These are phyloP conservation scores for Microascus cirrosus DNA, from an alignment of 2,329 filamentous ascomycete genomes.

Conservation along the genomic window DNA sequence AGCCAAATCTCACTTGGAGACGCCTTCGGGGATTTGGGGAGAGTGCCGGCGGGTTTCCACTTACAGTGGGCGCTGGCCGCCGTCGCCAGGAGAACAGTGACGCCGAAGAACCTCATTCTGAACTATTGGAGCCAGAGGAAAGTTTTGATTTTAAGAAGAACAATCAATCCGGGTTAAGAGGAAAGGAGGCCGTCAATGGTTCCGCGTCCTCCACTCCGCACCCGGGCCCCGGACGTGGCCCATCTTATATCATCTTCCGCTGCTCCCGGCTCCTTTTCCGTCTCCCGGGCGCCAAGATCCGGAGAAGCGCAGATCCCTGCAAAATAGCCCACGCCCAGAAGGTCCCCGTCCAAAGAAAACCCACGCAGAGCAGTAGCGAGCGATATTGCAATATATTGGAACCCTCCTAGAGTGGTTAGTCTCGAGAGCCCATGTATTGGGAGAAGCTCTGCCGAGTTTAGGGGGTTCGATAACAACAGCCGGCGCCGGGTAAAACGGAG, in stretches of 20 bases:
- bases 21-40: not conserved
- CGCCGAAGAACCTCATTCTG: slow-evolving; percentile 1
- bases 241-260: not conserved
- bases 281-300: not conserved
- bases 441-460: not conserved
- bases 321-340: not conserved
- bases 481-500: not conserved
- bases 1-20: not conserved
- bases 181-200: not conserved
- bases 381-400: not conserved
- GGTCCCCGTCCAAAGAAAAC: not conserved
- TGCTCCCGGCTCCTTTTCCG: not conserved
- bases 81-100: not conserved
- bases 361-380: not conserved
- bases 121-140: too few relatives aligned
- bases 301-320: not conserved
- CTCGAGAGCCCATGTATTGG: not conserved
- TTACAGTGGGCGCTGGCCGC: slow-evolving; percentile 25
- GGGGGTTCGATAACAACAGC: not conserved
- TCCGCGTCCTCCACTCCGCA: not conserved
- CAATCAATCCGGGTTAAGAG: not conserved
- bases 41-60: slow-evolving; percentile 4
- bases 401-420: not conserved
- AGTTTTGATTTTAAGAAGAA: not conserved
- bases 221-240: not conserved